Evolutionary conservation across 805 yeast genomes (phyloP).

Genomic region (Candida ipomoeae): DNA sequence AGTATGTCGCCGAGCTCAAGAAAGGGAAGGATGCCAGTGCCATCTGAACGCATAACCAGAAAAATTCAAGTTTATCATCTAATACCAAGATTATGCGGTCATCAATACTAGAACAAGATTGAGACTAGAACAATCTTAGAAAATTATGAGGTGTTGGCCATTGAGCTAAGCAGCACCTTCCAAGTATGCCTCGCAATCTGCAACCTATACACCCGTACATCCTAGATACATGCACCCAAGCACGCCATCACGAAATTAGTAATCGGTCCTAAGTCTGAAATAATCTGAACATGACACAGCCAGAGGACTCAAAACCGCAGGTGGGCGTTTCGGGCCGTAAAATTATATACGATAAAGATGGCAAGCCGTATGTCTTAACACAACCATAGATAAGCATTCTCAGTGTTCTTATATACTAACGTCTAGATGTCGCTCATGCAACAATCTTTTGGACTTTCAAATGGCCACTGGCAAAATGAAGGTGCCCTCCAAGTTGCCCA

Average conservation of each 20-base stretch:
- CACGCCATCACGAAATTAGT: not conserved
- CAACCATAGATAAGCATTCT: not conserved
- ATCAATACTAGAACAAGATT: no score
- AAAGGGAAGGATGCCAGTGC: not conserved
- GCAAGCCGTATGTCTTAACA: conserved; percentile 72
- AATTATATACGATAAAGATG: conserved; percentile 79
- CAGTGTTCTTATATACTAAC: conserved; percentile 6
- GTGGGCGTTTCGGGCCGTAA: conserved; percentile 60
- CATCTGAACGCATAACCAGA: no score
- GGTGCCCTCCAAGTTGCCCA: conserved; percentile 4
- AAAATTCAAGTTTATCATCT: no score
- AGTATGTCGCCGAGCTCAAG: conserved; percentile 9
- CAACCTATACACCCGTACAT: not conserved
- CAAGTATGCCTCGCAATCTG: not conserved
- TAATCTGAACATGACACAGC: not conserved
- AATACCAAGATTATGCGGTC: no score
- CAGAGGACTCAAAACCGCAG: conserved; percentile 28
- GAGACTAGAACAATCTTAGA: not conserved
- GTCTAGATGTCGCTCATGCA: conserved; percentile 79
- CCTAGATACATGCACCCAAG: not conserved
- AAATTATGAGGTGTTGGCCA: no score
- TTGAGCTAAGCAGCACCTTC: no score
- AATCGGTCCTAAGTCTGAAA: not conserved
- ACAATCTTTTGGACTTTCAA: conserved; percentile 74
- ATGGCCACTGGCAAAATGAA: conserved; percentile 39